These are phyloP conservation scores for Paecilomyces niveus DNA, from an alignment of 2,329 filamentous ascomycete species.

Conservation along the genomic window DNA sequence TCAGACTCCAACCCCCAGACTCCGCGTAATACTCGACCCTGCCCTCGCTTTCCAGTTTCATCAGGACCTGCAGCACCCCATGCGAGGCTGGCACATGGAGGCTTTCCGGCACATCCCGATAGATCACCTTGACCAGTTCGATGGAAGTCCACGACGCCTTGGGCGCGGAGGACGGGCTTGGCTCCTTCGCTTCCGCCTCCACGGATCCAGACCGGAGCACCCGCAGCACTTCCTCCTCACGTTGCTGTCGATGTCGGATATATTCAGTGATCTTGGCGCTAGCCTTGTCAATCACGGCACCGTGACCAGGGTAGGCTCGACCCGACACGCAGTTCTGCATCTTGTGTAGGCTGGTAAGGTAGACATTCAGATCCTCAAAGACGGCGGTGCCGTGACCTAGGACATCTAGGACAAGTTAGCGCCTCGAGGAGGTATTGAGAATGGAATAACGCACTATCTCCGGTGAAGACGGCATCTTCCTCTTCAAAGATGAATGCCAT, in stretches of 20 bases:
- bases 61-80: constrained; percentile 70
- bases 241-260: constrained; percentile 68
- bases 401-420: constrained; percentile 46
- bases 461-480: constrained; percentile 77
- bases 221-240: constrained; percentile 70
- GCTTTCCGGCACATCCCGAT: constrained; percentile 67
- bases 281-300: constrained; percentile 67
- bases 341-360: constrained; percentile 60
- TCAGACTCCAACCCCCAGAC: constrained; percentile 24
- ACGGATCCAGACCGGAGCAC: constrained; percentile 47
- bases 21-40: constrained; percentile 44
- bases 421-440: background rate
- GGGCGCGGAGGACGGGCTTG: constrained; percentile 28
- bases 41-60: constrained; percentile 70
- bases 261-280: constrained; percentile 70
- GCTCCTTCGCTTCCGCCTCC: constrained; percentile 19
- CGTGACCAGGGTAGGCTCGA: constrained; percentile 81
- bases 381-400: constrained; percentile 80
- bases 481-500: constrained; percentile 70
- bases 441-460: constrained; percentile 53
- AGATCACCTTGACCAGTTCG: constrained; percentile 84
- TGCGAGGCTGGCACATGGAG: constrained; percentile 69
- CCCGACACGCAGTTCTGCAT: constrained; percentile 59
- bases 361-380: constrained; percentile 67
- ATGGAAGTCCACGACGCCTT: constrained; percentile 57